A percentile compares a stretch with the other conserved stretches of the same genome.
phyloP scores from a whole-genome alignment of 495 filamentous ascomycete genomes.

The Trichoderma parareesei region DNA sequence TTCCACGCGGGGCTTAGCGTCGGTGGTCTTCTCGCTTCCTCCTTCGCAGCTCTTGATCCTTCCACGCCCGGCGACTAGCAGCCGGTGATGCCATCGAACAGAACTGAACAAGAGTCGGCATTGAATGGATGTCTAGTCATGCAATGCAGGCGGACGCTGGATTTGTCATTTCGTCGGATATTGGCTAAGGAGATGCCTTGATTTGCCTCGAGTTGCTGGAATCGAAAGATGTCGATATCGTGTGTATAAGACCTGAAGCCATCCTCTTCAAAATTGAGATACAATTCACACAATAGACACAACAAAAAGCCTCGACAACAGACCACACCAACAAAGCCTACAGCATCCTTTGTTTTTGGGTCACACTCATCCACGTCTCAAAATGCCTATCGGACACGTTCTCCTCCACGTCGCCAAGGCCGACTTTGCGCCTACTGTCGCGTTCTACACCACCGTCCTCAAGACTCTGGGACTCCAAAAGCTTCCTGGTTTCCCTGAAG shows the following conservation, averaged over 20 bases:
- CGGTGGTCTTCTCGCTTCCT: neutral
- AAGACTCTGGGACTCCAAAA: slow-evolving; percentile 20
- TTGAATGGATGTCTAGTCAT: neutral
- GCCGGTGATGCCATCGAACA: neutral
- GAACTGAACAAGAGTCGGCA: neutral
- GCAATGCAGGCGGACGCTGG: neutral
- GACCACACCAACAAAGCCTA: neutral
- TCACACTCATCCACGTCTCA: neutral
- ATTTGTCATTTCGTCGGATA: neutral
- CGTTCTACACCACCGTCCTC: slow-evolving; percentile 30
- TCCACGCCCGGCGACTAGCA: neutral
- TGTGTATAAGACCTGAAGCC: neutral
- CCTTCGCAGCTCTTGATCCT: neutral
- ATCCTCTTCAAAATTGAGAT: neutral
- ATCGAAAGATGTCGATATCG: neutral
- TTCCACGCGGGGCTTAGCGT: neutral
- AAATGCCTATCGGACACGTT: slow-evolving; percentile 22
- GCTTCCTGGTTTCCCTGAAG: neutral
- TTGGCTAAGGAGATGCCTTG: neutral
- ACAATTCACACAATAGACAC: neutral
- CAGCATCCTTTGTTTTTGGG: neutral
- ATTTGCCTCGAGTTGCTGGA: neutral
- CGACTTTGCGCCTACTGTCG: slow-evolving; percentile 17
- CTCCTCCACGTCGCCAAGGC: slow-evolving; percentile 18
- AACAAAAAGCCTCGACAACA: neutral